Evolutionary conservation across 805 yeast genomes (phyloP).

Genomic region (Millerozyma miso): DNA sequence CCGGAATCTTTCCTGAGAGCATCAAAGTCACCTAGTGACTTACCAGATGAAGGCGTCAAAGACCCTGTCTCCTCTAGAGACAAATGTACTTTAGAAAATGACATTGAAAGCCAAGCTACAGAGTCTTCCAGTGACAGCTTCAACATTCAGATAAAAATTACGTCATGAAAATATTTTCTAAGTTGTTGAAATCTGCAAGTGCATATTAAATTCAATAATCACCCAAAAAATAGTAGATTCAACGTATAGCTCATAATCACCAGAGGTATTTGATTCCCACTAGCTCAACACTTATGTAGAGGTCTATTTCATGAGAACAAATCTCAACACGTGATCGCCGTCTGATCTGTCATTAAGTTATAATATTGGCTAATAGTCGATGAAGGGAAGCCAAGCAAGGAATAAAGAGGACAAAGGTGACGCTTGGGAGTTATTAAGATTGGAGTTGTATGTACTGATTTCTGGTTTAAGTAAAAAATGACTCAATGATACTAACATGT

Average conservation of each 20-base stretch:
- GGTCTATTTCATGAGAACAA: no score
- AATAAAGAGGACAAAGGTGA: background rate
- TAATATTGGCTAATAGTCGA: no score
- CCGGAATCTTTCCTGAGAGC: conserved; percentile 4
- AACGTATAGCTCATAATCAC: no score
- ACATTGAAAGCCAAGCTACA: conserved; percentile 12
- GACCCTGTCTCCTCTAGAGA: background rate
- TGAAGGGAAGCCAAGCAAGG: background rate
- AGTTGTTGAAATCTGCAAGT: no score
- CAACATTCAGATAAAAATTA: conserved; percentile 27
- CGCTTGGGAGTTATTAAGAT: conserved; percentile 21
- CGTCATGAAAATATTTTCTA: no score
- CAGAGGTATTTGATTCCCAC: no score
- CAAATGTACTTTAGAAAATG: conserved; percentile 2
- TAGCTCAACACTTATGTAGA: no score
- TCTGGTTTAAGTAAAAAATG: no score
- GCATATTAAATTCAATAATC: no score
- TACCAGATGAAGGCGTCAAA: background rate
- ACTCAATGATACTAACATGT: conserved; percentile 8
- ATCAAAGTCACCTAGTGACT: background rate
- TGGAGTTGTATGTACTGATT: conserved; percentile 21
- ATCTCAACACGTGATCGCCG: no score
- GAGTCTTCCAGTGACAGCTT: conserved; percentile 19
- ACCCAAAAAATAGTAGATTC: no score
- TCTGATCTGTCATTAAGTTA: no score